Evolutionary conservation across 176 grass and related monocot genomes (phyloP).

Genomic region (Tuctoria greenei): DNA sequence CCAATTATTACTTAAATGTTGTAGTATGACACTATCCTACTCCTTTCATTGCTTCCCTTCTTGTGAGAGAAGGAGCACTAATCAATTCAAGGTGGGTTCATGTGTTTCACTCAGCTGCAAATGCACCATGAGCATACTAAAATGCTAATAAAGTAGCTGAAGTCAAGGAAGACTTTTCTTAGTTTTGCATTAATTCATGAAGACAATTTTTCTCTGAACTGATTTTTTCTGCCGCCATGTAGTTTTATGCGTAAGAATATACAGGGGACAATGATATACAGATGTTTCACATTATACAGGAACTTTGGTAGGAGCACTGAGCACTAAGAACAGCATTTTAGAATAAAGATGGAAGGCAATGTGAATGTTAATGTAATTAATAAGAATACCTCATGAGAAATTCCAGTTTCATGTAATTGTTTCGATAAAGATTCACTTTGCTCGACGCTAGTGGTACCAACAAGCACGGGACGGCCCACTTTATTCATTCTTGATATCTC

Average conservation of each 20-base stretch:
- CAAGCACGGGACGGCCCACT: constrained; percentile 85
- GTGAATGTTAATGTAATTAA: constrained; percentile 8
- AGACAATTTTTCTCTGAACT: background rate
- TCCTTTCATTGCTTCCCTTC: constrained; percentile 2
- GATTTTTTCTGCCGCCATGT: background rate
- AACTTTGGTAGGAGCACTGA: background rate
- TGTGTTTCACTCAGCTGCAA: background rate
- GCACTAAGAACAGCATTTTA: background rate
- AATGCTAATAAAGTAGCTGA: background rate
- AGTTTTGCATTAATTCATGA: background rate
- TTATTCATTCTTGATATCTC: constrained; percentile 99
- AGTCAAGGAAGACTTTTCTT: background rate
- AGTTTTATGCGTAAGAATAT: background rate
- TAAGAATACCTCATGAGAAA: constrained; percentile 75
- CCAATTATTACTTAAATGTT: too few species aligned
- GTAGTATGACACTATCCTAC: background rate
- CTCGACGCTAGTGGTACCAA: constrained; percentile 98
- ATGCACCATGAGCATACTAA: background rate
- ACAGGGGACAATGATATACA: background rate
- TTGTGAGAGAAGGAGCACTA: constrained; percentile 11
- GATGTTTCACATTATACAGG: background rate
- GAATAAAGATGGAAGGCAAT: background rate
- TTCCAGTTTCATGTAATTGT: constrained; percentile 81
- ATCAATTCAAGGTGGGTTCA: constrained; percentile 3
- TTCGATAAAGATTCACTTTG: constrained; percentile 84